Evolutionary conservation across 345 rosid genomes (phyloP).

Genomic region (Salix koriyanagi): DNA sequence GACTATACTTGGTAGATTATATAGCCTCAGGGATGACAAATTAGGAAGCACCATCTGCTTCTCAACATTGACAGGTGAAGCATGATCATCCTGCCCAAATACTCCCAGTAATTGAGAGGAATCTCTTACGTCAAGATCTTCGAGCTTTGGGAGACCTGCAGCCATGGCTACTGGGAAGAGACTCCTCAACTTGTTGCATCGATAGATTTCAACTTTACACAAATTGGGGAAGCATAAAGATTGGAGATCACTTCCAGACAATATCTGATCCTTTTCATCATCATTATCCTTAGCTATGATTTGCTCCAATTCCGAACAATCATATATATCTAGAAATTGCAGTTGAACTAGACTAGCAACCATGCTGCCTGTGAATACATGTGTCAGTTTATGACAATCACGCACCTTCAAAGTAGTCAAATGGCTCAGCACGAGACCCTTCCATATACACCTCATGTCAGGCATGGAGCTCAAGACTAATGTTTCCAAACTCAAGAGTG

Average conservation of each 20-base stretch:
- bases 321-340: accelerated
- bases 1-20: neutral
- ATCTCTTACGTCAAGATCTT: accelerated
- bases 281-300: neutral
- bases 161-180: neutral
- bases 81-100: neutral
- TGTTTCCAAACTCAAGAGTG: too few relatives aligned
- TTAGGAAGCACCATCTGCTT: neutral
- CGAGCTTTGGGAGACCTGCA: neutral
- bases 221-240: neutral
- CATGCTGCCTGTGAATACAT: too few relatives aligned
- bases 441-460: too few relatives aligned
- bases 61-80: neutral
- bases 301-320: too few relatives aligned
- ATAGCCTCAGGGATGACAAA: accelerated
- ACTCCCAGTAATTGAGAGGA: neutral
- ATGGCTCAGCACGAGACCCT: too few relatives aligned
- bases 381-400: accelerated
- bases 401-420: too few relatives aligned
- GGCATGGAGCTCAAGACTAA: too few relatives aligned
- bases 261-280: too few relatives aligned
- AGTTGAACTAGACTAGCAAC: too few relatives aligned
- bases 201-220: accelerated
- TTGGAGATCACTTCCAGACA: neutral
- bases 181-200: neutral